Percentiles rank a stretch among this genome's conserved stretches.
These are phyloP conservation scores for Phytophthora macrochlamydospora DNA, from an alignment of 352 stramenopile species.

Conservation along the genomic window DNA sequence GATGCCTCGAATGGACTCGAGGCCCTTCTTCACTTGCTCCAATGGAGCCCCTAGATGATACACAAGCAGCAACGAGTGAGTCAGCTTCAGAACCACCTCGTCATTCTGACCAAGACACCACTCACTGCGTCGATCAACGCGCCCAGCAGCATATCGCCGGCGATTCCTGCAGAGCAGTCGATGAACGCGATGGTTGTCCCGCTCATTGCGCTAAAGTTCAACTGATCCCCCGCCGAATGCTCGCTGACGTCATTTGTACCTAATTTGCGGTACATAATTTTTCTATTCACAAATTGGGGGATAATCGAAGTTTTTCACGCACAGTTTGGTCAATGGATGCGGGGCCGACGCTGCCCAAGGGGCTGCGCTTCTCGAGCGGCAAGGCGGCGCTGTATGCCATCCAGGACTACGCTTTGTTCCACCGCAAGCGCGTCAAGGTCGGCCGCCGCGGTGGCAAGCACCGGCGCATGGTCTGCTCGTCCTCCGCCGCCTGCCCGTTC, in stretches of 20 bases:
- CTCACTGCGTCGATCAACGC: slow-evolving; percentile 87
- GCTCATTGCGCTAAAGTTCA: neutral
- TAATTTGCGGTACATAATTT: no score
- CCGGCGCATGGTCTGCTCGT: slow-evolving; percentile 55
- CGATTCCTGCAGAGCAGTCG: slow-evolving; percentile 90
- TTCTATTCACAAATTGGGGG: no score
- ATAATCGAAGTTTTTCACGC: no score
- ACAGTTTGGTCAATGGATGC: neutral
- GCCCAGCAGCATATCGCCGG: slow-evolving; percentile 92
- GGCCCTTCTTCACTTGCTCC: slow-evolving; percentile 52
- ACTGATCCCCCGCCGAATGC: no score
- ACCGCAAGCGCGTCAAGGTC: slow-evolving; percentile 65
- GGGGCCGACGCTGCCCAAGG: slow-evolving; percentile 34
- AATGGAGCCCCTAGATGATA: slow-evolving; percentile 57
- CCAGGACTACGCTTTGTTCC: slow-evolving; percentile 64
- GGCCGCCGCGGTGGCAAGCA: slow-evolving; percentile 63
- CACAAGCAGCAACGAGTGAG: neutral
- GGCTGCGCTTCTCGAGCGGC: slow-evolving; percentile 55
- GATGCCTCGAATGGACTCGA: slow-evolving; percentile 67
- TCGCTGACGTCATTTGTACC: no score
- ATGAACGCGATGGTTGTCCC: slow-evolving; percentile 58
- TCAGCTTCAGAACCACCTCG: no score
- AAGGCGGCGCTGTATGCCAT: slow-evolving; percentile 57
- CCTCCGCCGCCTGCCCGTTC: slow-evolving; percentile 50
- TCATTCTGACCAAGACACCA: neutral